Evolutionary conservation across 2,329 filamentous ascomycete species (phyloP), one percentile per base, ranked within the genome.

Genomic region (Neofusicoccum laricinum): DNA sequence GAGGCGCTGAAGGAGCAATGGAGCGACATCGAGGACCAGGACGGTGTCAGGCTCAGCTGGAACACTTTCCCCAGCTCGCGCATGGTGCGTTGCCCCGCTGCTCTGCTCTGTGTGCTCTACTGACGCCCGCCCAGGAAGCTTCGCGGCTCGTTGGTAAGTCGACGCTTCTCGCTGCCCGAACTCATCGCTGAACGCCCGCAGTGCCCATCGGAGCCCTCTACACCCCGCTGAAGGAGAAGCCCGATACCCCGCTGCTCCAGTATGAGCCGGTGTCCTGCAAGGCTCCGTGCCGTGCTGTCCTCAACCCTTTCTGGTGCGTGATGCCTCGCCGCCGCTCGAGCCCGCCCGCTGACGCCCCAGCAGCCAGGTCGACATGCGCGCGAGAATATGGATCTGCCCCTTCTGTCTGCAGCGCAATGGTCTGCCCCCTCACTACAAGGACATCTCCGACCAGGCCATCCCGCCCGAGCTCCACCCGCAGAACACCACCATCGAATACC

Each of bases 191-290:
- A 71, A 59, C 7, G 11, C 25, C 25, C 51, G 19, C 65, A 77
- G 95, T 98, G 40, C 95, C 95, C 66, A 97, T 99, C 73, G 95
- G 93, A 76, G 93, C 93, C 69, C 86, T 97, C 53, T 98, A 98
- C 79, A 99, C 94, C 2, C 93, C 94, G 4, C 81, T 97, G 72
- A 98, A 98, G 80, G 94, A 97, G 81, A 96, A 96, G 82, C 88
- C 90, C 21, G 90, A 96, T 68, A 91, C 92, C 25, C 92, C 93
- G 63, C 81, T 97, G 68, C 85, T 99, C 61, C 92, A 96, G 77
- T 98, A 98, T 79, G 94, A 98, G 80, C 95, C 95, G 17, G 92
- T 99, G 46, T 93, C 91, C 67, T 99, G 95, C 88, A 97, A 97
- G 80, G 87, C 91, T 76, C 95, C 95, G 67, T 99, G 95, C 79